Conservation (phyloP, 2,329 filamentous ascomycete genomes). For the Phialocephala subalpina region DNA sequence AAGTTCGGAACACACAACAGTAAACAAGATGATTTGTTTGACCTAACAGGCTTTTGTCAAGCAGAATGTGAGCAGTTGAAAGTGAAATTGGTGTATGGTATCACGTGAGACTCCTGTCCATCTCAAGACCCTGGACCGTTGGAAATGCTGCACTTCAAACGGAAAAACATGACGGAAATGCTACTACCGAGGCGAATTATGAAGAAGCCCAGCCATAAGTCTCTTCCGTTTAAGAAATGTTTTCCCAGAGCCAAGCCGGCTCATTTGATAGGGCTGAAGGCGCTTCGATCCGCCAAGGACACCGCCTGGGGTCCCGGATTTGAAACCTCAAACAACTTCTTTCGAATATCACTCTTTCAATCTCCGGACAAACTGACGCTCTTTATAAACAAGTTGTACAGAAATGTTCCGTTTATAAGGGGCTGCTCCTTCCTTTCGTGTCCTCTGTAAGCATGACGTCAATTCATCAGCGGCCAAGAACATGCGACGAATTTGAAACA, state of each 20-base stretch:
- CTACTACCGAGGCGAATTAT: no score
- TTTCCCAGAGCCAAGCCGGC: background rate
- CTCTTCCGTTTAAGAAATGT: background rate
- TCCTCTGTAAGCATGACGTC: background rate
- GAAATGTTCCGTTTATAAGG: background rate
- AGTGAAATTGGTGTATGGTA: no score
- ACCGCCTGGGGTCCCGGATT: background rate
- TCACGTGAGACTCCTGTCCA: no score
- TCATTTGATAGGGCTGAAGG: background rate
- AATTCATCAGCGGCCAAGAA: slow-evolving; percentile 2
- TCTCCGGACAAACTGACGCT: background rate
- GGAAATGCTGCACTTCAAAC: no score
- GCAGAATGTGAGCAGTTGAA: no score
- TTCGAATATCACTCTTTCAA: background rate
- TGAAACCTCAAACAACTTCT: background rate
- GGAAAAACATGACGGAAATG: no score
- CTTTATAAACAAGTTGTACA: background rate
- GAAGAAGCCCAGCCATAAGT: background rate
- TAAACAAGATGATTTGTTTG: no score
- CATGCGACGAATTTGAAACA: slow-evolving; percentile 18
- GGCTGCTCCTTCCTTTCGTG: background rate
- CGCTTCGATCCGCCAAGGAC: background rate
- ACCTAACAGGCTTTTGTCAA: no score
- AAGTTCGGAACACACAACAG: no score
- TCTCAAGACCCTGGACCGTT: no score